phyloP scores from a whole-genome alignment of 148 eudicot genomes.

The Camellia japonica region DNA sequence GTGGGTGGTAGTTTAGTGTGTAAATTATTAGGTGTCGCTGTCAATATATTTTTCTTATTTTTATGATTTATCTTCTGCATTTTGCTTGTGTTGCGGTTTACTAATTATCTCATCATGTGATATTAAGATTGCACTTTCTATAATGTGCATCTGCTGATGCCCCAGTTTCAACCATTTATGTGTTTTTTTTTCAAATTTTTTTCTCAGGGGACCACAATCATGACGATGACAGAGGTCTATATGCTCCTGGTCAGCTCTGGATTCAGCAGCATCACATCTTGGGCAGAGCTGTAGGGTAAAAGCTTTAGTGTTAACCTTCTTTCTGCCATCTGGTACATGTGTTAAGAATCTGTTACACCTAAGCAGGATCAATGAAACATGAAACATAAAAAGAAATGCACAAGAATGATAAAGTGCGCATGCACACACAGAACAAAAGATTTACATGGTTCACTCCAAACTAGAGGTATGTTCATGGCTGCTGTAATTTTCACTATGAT shows the following conservation, averaged over 20 bases:
- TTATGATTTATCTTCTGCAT: neutral
- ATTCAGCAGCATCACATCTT: slow-evolving; percentile 70
- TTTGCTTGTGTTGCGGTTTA: neutral
- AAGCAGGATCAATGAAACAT: no score
- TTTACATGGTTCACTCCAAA: no score
- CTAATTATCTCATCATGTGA: neutral
- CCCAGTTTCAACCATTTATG: neutral
- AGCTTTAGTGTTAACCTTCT: neutral
- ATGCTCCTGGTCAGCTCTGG: slow-evolving; percentile 82
- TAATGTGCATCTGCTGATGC: neutral
- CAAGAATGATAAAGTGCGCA: no score
- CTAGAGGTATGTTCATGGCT: no score
- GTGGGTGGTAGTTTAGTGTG: no score
- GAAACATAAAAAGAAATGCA: no score
- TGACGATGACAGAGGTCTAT: slow-evolving; percentile 63
- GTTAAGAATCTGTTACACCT: no score
- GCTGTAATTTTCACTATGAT: no score
- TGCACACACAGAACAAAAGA: no score
- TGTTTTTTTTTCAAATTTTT: neutral
- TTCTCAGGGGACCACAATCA: slow-evolving; percentile 68
- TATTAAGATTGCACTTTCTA: neutral
- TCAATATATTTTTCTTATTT: neutral
- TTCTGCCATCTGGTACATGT: neutral
- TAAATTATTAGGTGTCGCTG: no score
- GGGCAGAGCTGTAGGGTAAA: slow-evolving; percentile 91